Percentiles rank a stretch among this genome's conserved stretches.
These are phyloP conservation scores for Chalciporus chontae DNA, from an alignment of 768 basidiomycete genomes.

Conservation along the genomic window DNA sequence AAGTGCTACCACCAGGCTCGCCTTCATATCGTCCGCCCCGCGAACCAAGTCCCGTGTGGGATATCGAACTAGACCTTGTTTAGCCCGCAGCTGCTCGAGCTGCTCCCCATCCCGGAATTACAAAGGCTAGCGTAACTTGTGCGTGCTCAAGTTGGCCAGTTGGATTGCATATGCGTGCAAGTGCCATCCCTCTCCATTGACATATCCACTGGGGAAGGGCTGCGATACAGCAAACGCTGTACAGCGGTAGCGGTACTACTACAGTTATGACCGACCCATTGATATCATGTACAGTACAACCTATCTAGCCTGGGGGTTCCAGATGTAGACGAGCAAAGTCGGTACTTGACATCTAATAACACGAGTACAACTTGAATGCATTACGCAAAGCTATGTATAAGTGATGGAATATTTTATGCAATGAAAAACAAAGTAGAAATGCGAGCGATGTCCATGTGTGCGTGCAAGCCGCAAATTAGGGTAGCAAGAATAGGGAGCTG, in stretches of 20 bases:
- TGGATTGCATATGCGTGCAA: no score
- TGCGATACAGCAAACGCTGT: no score
- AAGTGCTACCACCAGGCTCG: conserved; percentile 1
- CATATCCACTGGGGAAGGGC: no score
- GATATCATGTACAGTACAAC: no score
- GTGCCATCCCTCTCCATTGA: no score
- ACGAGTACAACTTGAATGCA: not conserved
- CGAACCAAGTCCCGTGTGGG: conserved; percentile 64
- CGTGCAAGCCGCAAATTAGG: not conserved
- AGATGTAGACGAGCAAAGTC: not conserved
- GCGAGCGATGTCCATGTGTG: not conserved
- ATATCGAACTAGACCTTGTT: conserved; percentile 61
- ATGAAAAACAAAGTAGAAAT: not conserved
- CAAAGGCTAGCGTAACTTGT: not conserved
- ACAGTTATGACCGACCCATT: no score
- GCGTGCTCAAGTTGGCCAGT: not conserved
- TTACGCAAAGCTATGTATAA: conserved; percentile 17
- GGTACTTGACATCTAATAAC: not conserved
- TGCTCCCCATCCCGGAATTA: conserved; percentile 8
- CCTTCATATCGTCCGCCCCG: conserved; percentile 25
- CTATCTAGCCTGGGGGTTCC: no score
- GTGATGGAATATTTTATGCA: conserved; percentile 23
- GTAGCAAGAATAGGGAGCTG: not conserved
- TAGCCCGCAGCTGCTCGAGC: conserved; percentile 19
- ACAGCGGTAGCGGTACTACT: no score